Evolutionary conservation across 768 basidiomycete genomes (phyloP).

Genomic region (Rhizopogon vesiculosus): DNA sequence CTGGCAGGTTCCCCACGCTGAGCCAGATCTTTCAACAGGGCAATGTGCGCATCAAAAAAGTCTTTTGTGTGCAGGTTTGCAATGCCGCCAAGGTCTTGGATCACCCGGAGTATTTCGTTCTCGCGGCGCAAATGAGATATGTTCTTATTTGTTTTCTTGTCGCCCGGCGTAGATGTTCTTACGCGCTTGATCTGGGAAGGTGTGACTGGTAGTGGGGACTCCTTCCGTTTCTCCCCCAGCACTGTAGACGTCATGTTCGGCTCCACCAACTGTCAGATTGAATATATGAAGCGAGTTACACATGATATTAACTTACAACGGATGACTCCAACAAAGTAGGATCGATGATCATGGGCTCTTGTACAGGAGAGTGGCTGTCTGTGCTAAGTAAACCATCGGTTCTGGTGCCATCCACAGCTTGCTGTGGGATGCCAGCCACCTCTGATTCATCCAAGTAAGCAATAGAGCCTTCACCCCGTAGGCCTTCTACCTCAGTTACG

Average conservation of each 20-base stretch:
- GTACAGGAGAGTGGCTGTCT: neutral
- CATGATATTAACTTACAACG: neutral
- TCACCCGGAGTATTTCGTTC: slow-evolving; percentile 67
- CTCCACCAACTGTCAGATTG: neutral
- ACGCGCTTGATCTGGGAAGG: slow-evolving; percentile 19
- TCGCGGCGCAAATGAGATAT: slow-evolving; percentile 77
- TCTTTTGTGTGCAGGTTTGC: slow-evolving; percentile 63
- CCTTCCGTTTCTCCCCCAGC: slow-evolving; percentile 13
- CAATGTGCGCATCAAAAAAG: slow-evolving; percentile 61
- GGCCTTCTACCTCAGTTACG: neutral
- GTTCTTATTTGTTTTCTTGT: slow-evolving; percentile 45
- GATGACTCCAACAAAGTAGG: neutral
- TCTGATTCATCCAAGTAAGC: neutral
- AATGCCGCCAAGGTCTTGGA: slow-evolving; percentile 66
- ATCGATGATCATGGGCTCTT: neutral
- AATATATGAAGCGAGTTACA: neutral
- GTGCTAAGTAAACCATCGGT: neutral
- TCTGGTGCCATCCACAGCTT: neutral
- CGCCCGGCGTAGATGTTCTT: neutral
- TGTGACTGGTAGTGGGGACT: neutral
- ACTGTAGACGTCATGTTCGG: neutral
- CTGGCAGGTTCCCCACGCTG: slow-evolving; percentile 66
- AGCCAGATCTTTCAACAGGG: slow-evolving; percentile 52
- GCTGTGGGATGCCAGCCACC: neutral
- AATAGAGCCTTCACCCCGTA: neutral